Percentiles rank a stretch among this genome's conserved stretches.
Evolutionary conservation across 2,329 filamentous ascomycete species (phyloP).

Genomic region (Dothiorella sarmentorum): DNA sequence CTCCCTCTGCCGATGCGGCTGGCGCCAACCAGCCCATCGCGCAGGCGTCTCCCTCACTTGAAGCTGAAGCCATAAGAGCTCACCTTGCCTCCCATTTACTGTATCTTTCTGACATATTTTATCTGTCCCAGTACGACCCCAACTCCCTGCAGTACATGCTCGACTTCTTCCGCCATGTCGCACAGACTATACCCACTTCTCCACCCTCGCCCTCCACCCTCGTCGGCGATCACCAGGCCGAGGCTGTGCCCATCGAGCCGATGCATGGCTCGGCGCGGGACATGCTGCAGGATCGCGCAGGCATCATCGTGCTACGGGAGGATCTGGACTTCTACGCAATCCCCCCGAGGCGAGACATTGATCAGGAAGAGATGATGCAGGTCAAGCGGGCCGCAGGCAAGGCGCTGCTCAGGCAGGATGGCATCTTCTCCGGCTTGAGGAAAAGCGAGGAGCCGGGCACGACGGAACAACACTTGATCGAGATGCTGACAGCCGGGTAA

Average conservation of each 20-base stretch:
- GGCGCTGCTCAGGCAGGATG: slow-evolving; percentile 82
- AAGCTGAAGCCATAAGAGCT: slow-evolving; percentile 32
- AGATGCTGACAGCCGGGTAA: slow-evolving; percentile 98
- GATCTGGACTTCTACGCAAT: slow-evolving; percentile 98
- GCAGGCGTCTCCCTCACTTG: slow-evolving; percentile 32
- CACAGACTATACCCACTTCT: slow-evolving; percentile 86
- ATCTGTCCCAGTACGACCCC: slow-evolving; percentile 79
- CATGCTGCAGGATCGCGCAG: slow-evolving; percentile 81
- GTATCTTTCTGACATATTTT: slow-evolving; percentile 56
- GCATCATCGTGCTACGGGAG: slow-evolving; percentile 94
- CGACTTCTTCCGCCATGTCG: slow-evolving; percentile 94
- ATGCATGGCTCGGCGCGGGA: slow-evolving; percentile 67
- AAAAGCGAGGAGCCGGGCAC: slow-evolving; percentile 95
- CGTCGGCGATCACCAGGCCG: slow-evolving; percentile 37
- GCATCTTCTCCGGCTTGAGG: slow-evolving; percentile 92
- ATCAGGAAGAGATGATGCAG: slow-evolving; percentile 86
- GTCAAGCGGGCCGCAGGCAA: slow-evolving; percentile 89
- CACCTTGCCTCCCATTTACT: slow-evolving; percentile 44
- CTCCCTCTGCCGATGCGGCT: slow-evolving; percentile 26
- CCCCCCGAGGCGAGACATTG: slow-evolving; percentile 78
- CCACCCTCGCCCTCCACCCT: slow-evolving; percentile 58
- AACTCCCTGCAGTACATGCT: slow-evolving; percentile 98
- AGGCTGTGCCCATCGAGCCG: slow-evolving; percentile 66
- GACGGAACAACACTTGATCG: slow-evolving; percentile 96
- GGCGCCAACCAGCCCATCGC: slow-evolving; percentile 25